A percentile compares a stretch with the other conserved stretches of the same genome.
These are phyloP conservation scores for Achaetomiella virescens DNA, from an alignment of 495 filamentous ascomycete genomes.

Conservation along the genomic window DNA sequence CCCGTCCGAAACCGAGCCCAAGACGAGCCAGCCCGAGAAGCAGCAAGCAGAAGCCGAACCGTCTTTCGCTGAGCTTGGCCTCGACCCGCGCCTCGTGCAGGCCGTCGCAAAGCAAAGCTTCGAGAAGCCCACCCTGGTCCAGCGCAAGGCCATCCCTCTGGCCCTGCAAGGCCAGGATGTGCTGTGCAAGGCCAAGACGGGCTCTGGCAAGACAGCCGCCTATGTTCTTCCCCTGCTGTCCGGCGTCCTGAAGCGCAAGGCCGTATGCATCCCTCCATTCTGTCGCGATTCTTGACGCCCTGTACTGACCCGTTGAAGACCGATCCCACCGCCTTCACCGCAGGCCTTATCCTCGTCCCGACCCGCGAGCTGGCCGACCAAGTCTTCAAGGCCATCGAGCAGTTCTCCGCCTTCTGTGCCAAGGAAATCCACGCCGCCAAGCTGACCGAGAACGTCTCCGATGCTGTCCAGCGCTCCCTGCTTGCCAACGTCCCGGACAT, in stretches of 20 bases:
- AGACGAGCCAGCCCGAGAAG: constrained; percentile 1
- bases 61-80: constrained; percentile 54
- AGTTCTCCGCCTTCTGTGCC: constrained; percentile 72
- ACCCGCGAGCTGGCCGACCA: constrained; percentile 91
- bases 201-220: constrained; percentile 94
- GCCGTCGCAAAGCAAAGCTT: constrained; percentile 80
- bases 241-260: constrained; percentile 68
- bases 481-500: constrained; percentile 86
- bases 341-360: constrained; percentile 83
- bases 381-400: constrained; percentile 65
- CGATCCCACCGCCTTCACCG: constrained; percentile 34
- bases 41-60: constrained; percentile 16
- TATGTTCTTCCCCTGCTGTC: constrained; percentile 90
- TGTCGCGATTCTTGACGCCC: not conserved
- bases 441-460: constrained; percentile 79
- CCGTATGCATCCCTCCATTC: constrained; percentile 38
- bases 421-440: constrained; percentile 78
- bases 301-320: constrained; percentile 18
- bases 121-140: constrained; percentile 75
- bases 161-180: constrained; percentile 89
- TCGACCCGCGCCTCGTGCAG: constrained; percentile 82
- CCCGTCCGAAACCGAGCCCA: constrained; percentile 3
- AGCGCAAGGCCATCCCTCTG: constrained; percentile 80
- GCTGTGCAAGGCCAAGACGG: constrained; percentile 83
- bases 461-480: constrained; percentile 76